Conservation (phyloP, 768 basidiomycete genomes). For the Suillus sp. region DNA sequence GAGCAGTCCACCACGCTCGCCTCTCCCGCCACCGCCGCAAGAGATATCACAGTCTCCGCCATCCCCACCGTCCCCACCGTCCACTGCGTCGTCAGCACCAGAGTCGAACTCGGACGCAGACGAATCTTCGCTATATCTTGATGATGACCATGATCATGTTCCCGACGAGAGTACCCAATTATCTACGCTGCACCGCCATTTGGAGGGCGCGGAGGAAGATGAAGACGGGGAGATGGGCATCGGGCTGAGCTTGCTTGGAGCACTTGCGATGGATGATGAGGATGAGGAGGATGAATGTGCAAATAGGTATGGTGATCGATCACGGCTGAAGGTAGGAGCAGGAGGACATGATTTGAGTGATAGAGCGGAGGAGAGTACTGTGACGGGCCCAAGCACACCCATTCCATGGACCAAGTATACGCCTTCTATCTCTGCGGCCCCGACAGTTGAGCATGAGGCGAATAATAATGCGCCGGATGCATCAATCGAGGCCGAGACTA, state of each 20-base stretch:
- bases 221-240: conserved; percentile 70
- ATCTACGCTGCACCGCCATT: conserved; percentile 24
- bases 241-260: conserved; percentile 65
- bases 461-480: neutral
- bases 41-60: conserved; percentile 13
- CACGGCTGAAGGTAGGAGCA: neutral
- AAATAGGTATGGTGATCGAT: conserved; percentile 20
- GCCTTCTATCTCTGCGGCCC: conserved; percentile 25
- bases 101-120: conserved; percentile 3
- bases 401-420: conserved; percentile 34
- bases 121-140: conserved; percentile 4
- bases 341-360: conserved; percentile 11
- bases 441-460: conserved; percentile 2
- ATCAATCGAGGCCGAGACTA: neutral
- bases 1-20: conserved; percentile 5
- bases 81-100: conserved; percentile 4
- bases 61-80: conserved; percentile 11
- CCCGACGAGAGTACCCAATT: conserved; percentile 25
- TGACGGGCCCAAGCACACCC: conserved; percentile 15
- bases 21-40: conserved; percentile 16
- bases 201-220: conserved; percentile 28
- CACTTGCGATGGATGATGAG: conserved; percentile 37
- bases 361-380: conserved; percentile 11
- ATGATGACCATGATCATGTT: conserved; percentile 11
- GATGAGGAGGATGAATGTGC: conserved; percentile 25